phyloP scores from a whole-genome alignment of 768 basidiomycete genomes.

The Russula sp. region DNA sequence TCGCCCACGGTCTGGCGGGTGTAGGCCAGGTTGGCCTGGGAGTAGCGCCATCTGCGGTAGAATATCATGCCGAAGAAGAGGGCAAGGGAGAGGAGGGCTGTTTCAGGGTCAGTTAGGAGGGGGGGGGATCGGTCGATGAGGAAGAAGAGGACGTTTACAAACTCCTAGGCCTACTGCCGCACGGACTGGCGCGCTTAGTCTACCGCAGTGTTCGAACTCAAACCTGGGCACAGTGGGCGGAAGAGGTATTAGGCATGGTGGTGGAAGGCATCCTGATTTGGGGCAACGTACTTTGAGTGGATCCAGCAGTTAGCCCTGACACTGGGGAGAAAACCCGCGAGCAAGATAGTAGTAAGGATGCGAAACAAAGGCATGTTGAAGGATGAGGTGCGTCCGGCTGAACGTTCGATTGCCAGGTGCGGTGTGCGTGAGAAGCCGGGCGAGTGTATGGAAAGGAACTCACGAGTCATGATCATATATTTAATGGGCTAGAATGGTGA shows the following conservation, averaged over 20 bases:
- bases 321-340: not conserved
- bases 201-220: not conserved
- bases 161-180: not conserved
- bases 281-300: not conserved
- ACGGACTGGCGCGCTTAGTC: not conserved
- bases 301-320: conserved; percentile 2
- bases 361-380: not conserved
- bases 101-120: too few relatives aligned
- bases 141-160: not conserved
- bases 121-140: too few relatives aligned
- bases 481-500: too few relatives aligned
- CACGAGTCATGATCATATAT: too few relatives aligned
- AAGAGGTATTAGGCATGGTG: too few relatives aligned
- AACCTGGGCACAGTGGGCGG: not conserved
- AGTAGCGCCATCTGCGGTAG: not conserved
- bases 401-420: not conserved
- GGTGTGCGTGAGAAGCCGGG: too few relatives aligned
- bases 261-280: not conserved
- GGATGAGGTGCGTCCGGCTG: not conserved
- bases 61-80: not conserved
- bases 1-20: not conserved
- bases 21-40: conserved; percentile 1
- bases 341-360: not conserved
- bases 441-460: too few relatives aligned
- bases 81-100: not conserved